phyloP scores from a whole-genome alignment of 2,329 filamentous ascomycete genomes.

The Alternaria brassicicola region DNA sequence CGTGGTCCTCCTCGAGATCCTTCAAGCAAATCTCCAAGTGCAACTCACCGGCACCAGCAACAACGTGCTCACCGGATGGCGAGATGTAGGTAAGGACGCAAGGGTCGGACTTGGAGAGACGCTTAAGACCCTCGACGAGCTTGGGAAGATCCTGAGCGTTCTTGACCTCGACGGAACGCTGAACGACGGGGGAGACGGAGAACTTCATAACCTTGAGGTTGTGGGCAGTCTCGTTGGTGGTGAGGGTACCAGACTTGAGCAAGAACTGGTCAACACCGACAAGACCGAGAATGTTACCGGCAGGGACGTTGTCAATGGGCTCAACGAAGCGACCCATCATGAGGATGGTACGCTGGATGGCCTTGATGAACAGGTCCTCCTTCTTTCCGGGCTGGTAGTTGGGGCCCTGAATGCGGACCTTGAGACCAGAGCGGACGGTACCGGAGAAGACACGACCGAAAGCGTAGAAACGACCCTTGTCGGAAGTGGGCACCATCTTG shows the following conservation, averaged over 20 bases:
- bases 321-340: slow-evolving; percentile 99
- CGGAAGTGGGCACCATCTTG: slow-evolving; percentile 99
- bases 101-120: slow-evolving; percentile 99
- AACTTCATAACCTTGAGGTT: slow-evolving; percentile 99
- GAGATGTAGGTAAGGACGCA: slow-evolving; percentile 91
- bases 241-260: slow-evolving; percentile 99
- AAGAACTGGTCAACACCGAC: slow-evolving; percentile 99
- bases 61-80: slow-evolving; percentile 97
- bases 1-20: slow-evolving; percentile 99
- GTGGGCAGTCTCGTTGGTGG: slow-evolving; percentile 95
- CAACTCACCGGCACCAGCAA: slow-evolving; percentile 98
- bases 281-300: slow-evolving; percentile 99
- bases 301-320: slow-evolving; percentile 97
- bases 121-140: slow-evolving; percentile 99
- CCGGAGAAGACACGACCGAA: slow-evolving; percentile 99
- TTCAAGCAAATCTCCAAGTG: slow-evolving; percentile 99
- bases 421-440: slow-evolving; percentile 96
- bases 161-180: slow-evolving; percentile 99
- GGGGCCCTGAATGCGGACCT: slow-evolving; percentile 99
- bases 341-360: slow-evolving; percentile 98
- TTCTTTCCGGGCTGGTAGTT: slow-evolving; percentile 99
- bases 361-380: slow-evolving; percentile 99
- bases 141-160: slow-evolving; percentile 99
- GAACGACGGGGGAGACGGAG: slow-evolving; percentile 98
- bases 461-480: slow-evolving; percentile 99